These are phyloP conservation scores for Hypoxylon sp. DNA, from an alignment of 2,329 filamentous ascomycete species.

Conservation along the genomic window DNA sequence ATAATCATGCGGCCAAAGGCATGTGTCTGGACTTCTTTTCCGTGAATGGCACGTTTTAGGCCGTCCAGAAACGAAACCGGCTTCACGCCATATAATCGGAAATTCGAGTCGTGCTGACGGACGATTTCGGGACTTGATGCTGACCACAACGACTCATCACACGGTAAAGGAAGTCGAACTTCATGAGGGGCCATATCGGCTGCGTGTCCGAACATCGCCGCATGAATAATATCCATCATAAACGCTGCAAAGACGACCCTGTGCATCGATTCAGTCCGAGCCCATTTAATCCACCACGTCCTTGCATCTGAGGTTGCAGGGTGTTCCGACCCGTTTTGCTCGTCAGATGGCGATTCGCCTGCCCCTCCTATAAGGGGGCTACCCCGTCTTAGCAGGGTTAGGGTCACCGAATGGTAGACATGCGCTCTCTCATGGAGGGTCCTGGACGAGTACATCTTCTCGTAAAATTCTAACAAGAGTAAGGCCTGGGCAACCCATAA, in stretches of 20 bases:
- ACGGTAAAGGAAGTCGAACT: constrained; percentile 85
- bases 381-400: constrained; percentile 86
- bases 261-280: constrained; percentile 87
- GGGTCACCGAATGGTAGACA: constrained; percentile 87
- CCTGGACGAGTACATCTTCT: constrained; percentile 90
- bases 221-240: constrained; percentile 88
- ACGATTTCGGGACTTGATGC: constrained; percentile 82
- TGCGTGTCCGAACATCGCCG: constrained; percentile 91
- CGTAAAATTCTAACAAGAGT: constrained; percentile 85
- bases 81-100: constrained; percentile 82
- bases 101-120: constrained; percentile 78
- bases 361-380: constrained; percentile 86
- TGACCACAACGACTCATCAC: constrained; percentile 88
- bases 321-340: constrained; percentile 70
- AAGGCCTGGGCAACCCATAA: constrained; percentile 90
- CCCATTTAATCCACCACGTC: constrained; percentile 86
- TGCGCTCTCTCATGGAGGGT: constrained; percentile 87
- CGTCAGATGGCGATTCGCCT: constrained; percentile 81
- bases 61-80: constrained; percentile 85
- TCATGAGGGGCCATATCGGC: constrained; percentile 93
- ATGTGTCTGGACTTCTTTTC: constrained; percentile 84
- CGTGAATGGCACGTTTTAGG: constrained; percentile 84
- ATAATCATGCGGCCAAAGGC: constrained; percentile 90
- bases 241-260: constrained; percentile 90
- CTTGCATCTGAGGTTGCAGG: constrained; percentile 55